phyloP scores from a whole-genome alignment of 371 early-diverging fungal species.

The Mortierella sp. region DNA sequence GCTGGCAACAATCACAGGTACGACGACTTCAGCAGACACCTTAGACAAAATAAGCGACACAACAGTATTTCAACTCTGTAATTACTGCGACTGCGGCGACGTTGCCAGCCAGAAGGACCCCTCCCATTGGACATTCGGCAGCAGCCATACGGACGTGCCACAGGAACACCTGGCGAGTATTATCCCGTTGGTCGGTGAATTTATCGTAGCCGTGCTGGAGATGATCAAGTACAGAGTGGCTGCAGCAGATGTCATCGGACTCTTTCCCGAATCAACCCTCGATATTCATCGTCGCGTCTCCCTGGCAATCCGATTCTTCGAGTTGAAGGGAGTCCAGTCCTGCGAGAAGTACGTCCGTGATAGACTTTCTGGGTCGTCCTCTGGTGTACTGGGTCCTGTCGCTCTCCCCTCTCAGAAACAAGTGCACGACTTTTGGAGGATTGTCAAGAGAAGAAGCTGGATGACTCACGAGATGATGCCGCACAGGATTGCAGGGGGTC shows the following conservation, averaged over 20 bases:
- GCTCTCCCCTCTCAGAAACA: not conserved
- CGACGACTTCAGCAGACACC: not conserved
- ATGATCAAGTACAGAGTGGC: constrained; percentile 29
- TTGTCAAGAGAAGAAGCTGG: not conserved
- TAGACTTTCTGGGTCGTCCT: not conserved
- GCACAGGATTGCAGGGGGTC: constrained; percentile 14
- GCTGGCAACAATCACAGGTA: not conserved
- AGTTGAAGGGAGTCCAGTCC: not conserved
- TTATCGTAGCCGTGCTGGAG: constrained; percentile 36
- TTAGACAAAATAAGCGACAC: not conserved
- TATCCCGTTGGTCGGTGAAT: constrained; percentile 17
- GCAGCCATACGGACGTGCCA: constrained; percentile 13
- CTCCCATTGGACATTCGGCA: constrained; percentile 20
- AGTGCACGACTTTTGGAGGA: constrained; percentile 4
- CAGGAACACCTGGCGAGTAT: constrained; percentile 1
- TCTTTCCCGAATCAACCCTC: constrained; percentile 14
- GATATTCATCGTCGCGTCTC: constrained; percentile 13
- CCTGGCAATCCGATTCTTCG: not conserved
- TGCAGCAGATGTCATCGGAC: not conserved
- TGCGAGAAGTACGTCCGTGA: not conserved
- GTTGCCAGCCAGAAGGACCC: constrained; percentile 13
- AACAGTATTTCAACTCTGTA: not conserved
- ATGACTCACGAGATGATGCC: constrained; percentile 4
- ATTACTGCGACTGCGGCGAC: constrained; percentile 36
- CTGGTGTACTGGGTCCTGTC: not conserved